Base-by-base conservation (phyloP, 306 rosid species). In the Vigna mungo region DNA sequence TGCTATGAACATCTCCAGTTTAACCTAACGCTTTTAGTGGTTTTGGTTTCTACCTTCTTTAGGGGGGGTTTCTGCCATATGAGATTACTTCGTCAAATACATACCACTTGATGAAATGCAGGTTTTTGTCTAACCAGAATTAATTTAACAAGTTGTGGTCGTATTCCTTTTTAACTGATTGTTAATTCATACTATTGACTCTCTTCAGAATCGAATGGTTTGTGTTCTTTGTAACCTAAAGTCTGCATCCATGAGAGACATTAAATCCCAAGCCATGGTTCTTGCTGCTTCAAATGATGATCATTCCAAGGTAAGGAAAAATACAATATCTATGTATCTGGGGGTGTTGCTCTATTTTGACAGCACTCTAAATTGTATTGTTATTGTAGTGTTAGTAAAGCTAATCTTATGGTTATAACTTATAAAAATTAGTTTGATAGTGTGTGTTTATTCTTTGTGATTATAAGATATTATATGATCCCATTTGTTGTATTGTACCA, bases 221-320 rank as follows among this genome's bases (percentile, higher is more conserved):
- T 90, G 96, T 9, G 97, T 95, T 74, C 96, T 92, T 55, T 92
- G 99, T 88, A 95, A 95, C 87, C 82, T 92, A 83, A 95, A 95
- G 87, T 96, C 97, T 23, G 93, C 89, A 16, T 51, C 82, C 87
- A 88, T 95, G 97, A 74, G 94, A 61, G 96, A 97, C 71, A 89
- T 95, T 71, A 95, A 91, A 83, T 95, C 99, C 61, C 96, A 95
- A 54, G 99, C 99, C 30, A 95, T 89, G 99, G 97, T 95, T 80
- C 99, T 95, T 86, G 92, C 93, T 74, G 97, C 97, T 81, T 88
- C 93, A 44, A 88, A 79, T 80, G 81, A 84, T 68, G 94, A 90
- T 72, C 86, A 86, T 74, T 84, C 92, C 64, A 74, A 78, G 84
- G 99, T 95, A 80, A 75, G 87, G 56, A 55, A 30, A 68, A 39